Evolutionary conservation across 257 asterid genomes (phyloP).

Genomic region (Coffea eugenioides): DNA sequence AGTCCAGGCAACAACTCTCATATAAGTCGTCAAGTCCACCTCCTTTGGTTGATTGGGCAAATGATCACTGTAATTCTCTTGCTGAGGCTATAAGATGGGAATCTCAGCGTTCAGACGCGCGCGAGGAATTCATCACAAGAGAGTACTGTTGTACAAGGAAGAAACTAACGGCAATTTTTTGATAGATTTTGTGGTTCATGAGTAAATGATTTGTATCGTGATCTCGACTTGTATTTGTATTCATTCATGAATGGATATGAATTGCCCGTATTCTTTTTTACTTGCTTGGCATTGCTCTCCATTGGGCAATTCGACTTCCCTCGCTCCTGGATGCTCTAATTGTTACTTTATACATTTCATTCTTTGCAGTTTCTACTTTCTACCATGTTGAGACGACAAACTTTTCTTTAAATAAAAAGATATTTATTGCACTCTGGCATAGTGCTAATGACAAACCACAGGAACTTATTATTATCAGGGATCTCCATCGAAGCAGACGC

Average conservation of each 20-base stretch:
- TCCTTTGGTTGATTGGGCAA: slow-evolving; percentile 39
- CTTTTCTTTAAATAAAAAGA: no score
- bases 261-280: neutral
- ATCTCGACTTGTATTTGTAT: neutral
- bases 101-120: neutral
- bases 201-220: neutral
- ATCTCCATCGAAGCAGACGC: no score
- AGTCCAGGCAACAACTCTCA: slow-evolving; percentile 33
- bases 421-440: no score
- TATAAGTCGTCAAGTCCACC: slow-evolving; percentile 27
- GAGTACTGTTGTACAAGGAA: neutral
- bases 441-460: no score
- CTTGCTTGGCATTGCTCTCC: neutral
- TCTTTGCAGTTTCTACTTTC: no score
- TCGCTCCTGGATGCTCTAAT: no score
- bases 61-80: slow-evolving; percentile 26
- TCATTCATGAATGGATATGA: neutral
- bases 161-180: neutral
- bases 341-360: no score
- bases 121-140: neutral
- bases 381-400: no score
- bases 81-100: slow-evolving; percentile 18
- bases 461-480: no score
- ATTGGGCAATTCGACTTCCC: neutral
- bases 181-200: neutral